Evolutionary conservation across 768 basidiomycete species (phyloP), one percentile per base, ranked within the genome.

Genomic region (Trametes coccinea): DNA sequence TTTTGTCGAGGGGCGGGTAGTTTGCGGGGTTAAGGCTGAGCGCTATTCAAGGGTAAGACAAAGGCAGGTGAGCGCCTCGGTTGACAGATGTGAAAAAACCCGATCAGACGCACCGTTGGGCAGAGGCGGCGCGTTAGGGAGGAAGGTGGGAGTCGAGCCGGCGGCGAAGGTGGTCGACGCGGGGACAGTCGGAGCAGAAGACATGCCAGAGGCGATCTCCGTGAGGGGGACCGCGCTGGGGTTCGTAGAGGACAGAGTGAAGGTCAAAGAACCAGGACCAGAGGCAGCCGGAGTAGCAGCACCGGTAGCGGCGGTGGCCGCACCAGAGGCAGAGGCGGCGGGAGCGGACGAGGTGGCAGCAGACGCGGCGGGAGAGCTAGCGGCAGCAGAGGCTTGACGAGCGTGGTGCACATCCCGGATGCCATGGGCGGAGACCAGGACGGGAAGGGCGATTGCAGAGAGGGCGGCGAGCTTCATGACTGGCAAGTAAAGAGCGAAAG

Each of bases 1-100:
- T 69, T 30, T 69, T 73, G 73, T 92, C 91, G n/a, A 90, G 75
- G 0, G 81, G 40, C 3, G 91, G 91, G 70, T 90, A 93, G 61
- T 82, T 81, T 16, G 83, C 65, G 2, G 85, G 82, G 34, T 69
- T 68, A 41, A 89, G 67, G 11, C 70, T 67, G 10, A 74, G 72
- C 56, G 77, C 85, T 85, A 40, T 0, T 43, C 5, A 8, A 39
- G 27, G 0, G 58, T 9, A 31, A 34, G 37, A 37, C 13, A 31
- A 14, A n/a, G 54, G 48, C 30, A 13, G 30, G 10, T 31, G 48
- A 29, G 48, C 48, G 41, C 41, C n/a, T n/a, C 8, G 14, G 9
- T n/a, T 43, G 41, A 43, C 41, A n/a, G n/a, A 43, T 31, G 30
- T 49, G 16, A 27, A 27, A 22, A 17, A 27, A 17, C 22, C 9